These are phyloP conservation scores for Cordyceps cicadae DNA, from an alignment of 2,329 filamentous ascomycete species.

Conservation along the genomic window DNA sequence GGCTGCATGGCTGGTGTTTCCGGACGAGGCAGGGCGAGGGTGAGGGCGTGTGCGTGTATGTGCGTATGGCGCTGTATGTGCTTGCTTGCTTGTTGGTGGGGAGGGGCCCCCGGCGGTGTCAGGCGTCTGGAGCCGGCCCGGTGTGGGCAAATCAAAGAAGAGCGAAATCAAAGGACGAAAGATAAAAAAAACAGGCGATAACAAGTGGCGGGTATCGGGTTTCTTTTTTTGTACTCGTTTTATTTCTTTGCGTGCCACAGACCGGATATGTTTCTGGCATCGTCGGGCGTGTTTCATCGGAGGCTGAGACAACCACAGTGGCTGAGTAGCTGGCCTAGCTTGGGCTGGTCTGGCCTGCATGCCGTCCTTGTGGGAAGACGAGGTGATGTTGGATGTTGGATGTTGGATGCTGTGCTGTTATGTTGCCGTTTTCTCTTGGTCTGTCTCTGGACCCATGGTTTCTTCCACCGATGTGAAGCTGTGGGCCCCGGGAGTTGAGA, in stretches of 20 bases:
- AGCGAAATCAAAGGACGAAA: background rate
- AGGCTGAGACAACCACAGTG: conserved; percentile 24
- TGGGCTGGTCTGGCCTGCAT: conserved; percentile 10
- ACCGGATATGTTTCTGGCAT: conserved; percentile 18
- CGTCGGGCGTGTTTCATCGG: conserved; percentile 25
- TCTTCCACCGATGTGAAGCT: background rate
- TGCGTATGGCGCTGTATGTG: too few relatives aligned
- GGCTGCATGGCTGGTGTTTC: background rate
- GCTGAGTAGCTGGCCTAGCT: conserved; percentile 13
- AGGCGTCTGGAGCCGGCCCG: background rate
- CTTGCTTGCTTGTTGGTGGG: background rate
- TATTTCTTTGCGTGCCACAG: conserved; percentile 11
- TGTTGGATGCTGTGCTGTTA: too few relatives aligned
- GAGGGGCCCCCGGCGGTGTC: background rate
- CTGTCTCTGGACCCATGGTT: background rate
- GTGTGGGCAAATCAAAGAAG: background rate
- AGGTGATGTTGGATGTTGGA: background rate
- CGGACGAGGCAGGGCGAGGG: background rate
- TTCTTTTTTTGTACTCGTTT: background rate
- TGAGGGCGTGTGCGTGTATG: background rate
- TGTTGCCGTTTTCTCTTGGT: background rate
- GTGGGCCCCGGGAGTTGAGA: background rate
- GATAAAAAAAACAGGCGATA: background rate
- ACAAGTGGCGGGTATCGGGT: background rate
- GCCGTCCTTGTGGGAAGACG: background rate